These are phyloP conservation scores for Cordyceps farinosa DNA, from an alignment of 2,329 filamentous ascomycete species.

Conservation along the genomic window DNA sequence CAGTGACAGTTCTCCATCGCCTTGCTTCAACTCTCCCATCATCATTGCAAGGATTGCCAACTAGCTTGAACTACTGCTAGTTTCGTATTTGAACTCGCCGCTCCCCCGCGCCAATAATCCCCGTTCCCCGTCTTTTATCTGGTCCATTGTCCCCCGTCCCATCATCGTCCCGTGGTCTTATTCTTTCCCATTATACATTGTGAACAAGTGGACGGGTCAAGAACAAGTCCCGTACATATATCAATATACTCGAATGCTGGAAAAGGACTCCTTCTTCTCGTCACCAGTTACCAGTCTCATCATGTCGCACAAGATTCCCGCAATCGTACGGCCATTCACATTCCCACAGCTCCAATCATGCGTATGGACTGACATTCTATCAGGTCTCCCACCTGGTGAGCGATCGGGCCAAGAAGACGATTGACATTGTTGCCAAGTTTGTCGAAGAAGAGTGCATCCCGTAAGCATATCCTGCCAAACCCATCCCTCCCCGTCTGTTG, in stretches of 20 bases:
- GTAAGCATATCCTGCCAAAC: conserved; percentile 41
- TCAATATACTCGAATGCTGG: conserved; percentile 14
- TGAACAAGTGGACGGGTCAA: not conserved
- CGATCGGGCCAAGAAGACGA: conserved; percentile 75
- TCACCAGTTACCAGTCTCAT: conserved; percentile 18
- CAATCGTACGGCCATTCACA: conserved; percentile 37
- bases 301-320: conserved; percentile 46
- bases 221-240: not conserved
- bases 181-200: not conserved
- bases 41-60: not conserved
- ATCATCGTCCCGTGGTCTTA: not conserved
- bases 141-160: not conserved
- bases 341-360: not conserved
- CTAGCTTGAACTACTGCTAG: conserved; percentile 6
- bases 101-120: not conserved
- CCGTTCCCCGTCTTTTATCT: conserved; percentile 7
- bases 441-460: conserved; percentile 94
- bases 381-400: conserved; percentile 63
- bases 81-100: conserved; percentile 8
- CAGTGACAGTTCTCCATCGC: not conserved
- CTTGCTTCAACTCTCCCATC: not conserved
- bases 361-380: not conserved
- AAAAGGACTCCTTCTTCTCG: conserved; percentile 14
- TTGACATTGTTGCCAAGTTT: conserved; percentile 90
- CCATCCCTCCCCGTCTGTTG: not conserved